Conservation (phyloP, 2,329 filamentous ascomycete species). For the Paraphoma sp. region DNA sequence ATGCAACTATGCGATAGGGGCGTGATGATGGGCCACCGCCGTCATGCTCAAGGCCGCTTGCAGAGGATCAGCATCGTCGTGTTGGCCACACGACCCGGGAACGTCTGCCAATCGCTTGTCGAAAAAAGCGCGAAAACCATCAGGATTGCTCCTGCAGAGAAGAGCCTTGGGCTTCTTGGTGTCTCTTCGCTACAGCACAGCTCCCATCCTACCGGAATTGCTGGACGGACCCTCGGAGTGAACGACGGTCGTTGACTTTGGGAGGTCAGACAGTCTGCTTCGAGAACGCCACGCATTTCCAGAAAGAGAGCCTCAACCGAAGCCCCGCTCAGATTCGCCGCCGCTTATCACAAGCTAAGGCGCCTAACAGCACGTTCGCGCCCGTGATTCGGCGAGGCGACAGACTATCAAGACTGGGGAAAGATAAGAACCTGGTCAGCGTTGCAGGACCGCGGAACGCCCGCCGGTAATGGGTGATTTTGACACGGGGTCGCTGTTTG, state of each 20-base stretch:
- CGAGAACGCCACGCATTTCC: constrained; percentile 39
- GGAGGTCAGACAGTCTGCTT: constrained; percentile 28
- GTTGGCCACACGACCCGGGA: constrained; percentile 11
- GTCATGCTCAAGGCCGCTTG: constrained; percentile 9
- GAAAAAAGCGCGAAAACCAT: background rate
- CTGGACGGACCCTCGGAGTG: constrained; percentile 24
- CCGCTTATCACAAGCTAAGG: constrained; percentile 42
- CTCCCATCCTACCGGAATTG: constrained; percentile 7
- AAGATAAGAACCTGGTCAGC: constrained; percentile 40
- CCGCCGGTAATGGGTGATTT: constrained; percentile 18
- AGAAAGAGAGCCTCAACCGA: constrained; percentile 41
- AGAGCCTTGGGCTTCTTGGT: background rate
- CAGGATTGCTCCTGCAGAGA: background rate
- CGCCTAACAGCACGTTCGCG: constrained; percentile 16
- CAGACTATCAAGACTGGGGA: constrained; percentile 30
- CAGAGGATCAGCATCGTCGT: constrained; percentile 20
- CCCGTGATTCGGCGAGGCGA: constrained; percentile 21
- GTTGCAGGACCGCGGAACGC: constrained; percentile 29
- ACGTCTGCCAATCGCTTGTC: background rate
- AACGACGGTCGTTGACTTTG: constrained; percentile 33
- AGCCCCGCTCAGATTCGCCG: constrained; percentile 42
- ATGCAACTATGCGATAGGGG: constrained; percentile 21
- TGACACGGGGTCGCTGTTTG: constrained; percentile 22
- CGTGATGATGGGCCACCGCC: constrained; percentile 12
- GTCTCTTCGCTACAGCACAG: background rate